Base-by-base conservation (phyloP, 2,329 filamentous ascomycete genomes). In the Penicillium sp. region DNA sequence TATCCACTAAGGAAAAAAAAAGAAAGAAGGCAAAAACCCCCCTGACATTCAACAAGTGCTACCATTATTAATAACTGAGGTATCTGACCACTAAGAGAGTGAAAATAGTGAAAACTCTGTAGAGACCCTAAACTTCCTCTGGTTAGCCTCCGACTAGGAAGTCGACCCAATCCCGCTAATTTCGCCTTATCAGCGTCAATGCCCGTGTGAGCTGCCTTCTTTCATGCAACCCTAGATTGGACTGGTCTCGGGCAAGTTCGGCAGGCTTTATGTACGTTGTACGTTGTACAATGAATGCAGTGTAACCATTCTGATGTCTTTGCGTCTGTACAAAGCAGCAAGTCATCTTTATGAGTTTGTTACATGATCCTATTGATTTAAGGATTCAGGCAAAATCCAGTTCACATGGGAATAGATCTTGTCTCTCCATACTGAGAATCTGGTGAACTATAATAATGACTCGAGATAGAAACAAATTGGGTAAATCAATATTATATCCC, bases 1-100 rank as follows among this genome's bases (percentile, higher is more conserved):
- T 19, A 28, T 43, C 50, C 51, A 38, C 43, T 46, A 24, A 35
- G 50, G 45, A 51, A 26, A 51, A 49, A n/a, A n/a, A n/a, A n/a
- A n/a, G n/a, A n/a, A n/a, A n/a, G n/a, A n/a, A n/a, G n/a, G n/a
- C n/a, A n/a, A n/a, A n/a, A n/a, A n/a, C n/a, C 17, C 17, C 17
- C 17, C 43, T 43, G 22, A 35, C 31, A 24, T 12, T 21, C 24
- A 26, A 8, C 15, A 21, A 31, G 10, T 31, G n/a, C 32, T 43
- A 24, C 26, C 26, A 12, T 34, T 28, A 34, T 35, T 44, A 33
- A 17, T 47, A 44, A 24, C 6, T 24, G 2, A 35, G 33, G 17
- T 15, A 39, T 54, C 51, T 54, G 41, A 34, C 49, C 43, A 48
- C 35, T 21, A 31, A 40, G 26, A 49, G 33, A 28, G 33, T 19